Evolutionary conservation across 257 asterid species (phyloP).

Genomic region (Mentha longifolia): DNA sequence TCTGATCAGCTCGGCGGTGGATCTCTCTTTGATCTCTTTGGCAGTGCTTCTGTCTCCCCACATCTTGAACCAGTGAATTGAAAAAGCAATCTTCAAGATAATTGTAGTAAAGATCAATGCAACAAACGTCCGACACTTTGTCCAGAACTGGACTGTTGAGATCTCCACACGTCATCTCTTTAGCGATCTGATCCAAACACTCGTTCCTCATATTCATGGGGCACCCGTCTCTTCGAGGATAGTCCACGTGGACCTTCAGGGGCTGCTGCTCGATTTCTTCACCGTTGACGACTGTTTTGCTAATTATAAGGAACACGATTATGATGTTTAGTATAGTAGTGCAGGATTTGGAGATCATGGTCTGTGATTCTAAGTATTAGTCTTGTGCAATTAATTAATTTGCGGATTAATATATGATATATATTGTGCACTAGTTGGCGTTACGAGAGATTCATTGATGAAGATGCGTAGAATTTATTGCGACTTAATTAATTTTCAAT

Average conservation of each 20-base stretch:
- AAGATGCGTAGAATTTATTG: no score
- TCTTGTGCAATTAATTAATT: no score
- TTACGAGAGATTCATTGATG: not conserved
- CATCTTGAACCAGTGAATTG: not conserved
- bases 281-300: no score
- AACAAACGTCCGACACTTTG: not conserved
- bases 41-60: not conserved
- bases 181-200: not conserved
- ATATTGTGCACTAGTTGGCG: not conserved
- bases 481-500: not conserved
- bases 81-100: slow-evolving; percentile 1
- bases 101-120: not conserved
- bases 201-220: not conserved
- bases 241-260: not conserved
- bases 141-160: not conserved
- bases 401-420: not conserved
- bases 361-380: no score
- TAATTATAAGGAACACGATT: no score
- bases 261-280: no score
- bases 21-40: not conserved
- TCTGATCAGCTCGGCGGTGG: not conserved
- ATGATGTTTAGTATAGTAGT: no score
- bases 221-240: not conserved
- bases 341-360: no score
- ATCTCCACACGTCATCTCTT: not conserved